These are phyloP conservation scores for Orbilia javanica DNA, from an alignment of 2,329 filamentous ascomycete species.

Conservation along the genomic window DNA sequence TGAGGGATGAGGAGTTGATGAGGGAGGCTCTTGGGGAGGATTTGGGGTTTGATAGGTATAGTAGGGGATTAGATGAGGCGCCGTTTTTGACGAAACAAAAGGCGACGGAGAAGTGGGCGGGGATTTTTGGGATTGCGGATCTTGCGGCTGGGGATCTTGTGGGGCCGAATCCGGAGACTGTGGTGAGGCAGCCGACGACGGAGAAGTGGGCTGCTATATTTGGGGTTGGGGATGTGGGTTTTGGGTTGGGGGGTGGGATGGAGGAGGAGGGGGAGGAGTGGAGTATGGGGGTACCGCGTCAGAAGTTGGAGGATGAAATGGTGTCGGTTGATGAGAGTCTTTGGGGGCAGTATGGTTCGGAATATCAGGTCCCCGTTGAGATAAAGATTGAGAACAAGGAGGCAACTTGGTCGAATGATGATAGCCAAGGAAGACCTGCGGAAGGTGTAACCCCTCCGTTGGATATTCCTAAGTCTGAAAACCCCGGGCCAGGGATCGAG, in stretches of 20 bases:
- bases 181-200: background rate
- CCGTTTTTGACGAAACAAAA: background rate
- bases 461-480: too few relatives aligned
- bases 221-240: background rate
- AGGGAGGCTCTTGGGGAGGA: background rate
- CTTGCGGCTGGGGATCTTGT: too few relatives aligned
- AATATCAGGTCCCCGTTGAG: background rate
- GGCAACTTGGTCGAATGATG: background rate
- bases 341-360: background rate
- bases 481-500: too few relatives aligned
- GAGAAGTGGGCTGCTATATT: constrained; percentile 4
- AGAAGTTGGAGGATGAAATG: background rate
- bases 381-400: background rate
- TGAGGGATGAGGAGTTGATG: constrained; percentile 29
- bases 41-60: background rate
- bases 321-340: background rate
- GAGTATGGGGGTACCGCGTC: background rate
- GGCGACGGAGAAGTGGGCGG: background rate
- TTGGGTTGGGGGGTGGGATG: background rate
- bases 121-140: background rate
- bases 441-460: too few relatives aligned
- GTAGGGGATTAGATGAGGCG: background rate
- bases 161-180: background rate
- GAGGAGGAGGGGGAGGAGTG: background rate
- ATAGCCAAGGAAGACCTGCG: background rate